Evolutionary conservation across 2,329 filamentous ascomycete species (phyloP), one percentile per base, ranked within the genome.

Genomic region (Xenosphaeropsis pyriputrescens): DNA sequence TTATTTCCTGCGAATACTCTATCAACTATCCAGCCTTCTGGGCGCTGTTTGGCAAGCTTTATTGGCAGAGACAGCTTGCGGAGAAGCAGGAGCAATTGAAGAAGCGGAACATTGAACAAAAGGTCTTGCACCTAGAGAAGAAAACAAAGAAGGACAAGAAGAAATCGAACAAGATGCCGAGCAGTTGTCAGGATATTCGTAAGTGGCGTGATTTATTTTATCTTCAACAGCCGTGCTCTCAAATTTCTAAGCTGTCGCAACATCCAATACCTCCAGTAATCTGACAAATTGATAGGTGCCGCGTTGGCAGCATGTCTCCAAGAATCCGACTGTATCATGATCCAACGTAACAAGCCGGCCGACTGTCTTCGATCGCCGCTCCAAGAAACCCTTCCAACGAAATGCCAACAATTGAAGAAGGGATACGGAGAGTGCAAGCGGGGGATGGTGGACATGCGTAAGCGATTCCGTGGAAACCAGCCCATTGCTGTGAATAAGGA

Each of bases 371-470:
- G 84, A 35, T 70, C 78, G 14, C 89, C 89, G 3, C 76, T 93
- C 45, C 68, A 76, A 57, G 79, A 91, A 45, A 79, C 78, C 6
- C 76, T 98, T 12, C 89, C 91, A 15, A 79, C 73, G 17, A 79
- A 81, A 61, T 98, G 91, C 63, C 85, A 89, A 57, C 89, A 95
- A 60, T 72, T 98, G 42, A 85, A 89, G 58, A 88, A 85, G 58
- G 85, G 86, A 34, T 91, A 93, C 52, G 83, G 85, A 57, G 85
- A 95, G 57, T 98, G 91, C 72, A 93, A 93, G 55, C 82, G 89
- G 47, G 91, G 91, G 47, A 76, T 93, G 75, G 82, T 96, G 50
- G 91, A 98, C 59, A 98, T 98, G 91, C 84, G 91, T 58, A 96
- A 96, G 65, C 81, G 91, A 26, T 96, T 98, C 62, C 75, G 91